Evolutionary conservation across 2,329 filamentous ascomycete species (phyloP).

Genomic region (Penicillium corylophilum): DNA sequence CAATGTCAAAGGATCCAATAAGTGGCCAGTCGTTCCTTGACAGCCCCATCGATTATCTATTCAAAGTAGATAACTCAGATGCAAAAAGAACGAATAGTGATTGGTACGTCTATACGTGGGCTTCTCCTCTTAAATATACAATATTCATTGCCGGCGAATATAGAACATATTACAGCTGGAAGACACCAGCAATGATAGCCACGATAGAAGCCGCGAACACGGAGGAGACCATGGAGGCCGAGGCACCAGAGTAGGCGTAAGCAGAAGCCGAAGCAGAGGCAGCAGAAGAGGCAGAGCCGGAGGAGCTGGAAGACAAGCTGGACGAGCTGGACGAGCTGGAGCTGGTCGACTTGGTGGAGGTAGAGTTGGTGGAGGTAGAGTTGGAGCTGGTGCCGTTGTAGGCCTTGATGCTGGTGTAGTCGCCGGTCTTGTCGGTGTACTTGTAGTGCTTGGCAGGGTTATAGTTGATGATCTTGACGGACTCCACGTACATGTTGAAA

Average conservation of each 20-base stretch:
- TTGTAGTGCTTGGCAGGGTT: conserved; percentile 63
- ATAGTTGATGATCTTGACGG: conserved; percentile 56
- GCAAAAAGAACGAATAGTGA: background rate
- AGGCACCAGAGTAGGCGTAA: conserved; percentile 8
- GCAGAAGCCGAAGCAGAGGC: conserved; percentile 29
- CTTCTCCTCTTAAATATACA: background rate
- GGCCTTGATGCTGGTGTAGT: conserved; percentile 62
- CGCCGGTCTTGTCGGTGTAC: conserved; percentile 62
- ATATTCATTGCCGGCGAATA: background rate
- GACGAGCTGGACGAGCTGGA: conserved; percentile 9
- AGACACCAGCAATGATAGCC: conserved; percentile 3
- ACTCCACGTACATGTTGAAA: conserved; percentile 72
- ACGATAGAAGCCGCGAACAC: background rate
- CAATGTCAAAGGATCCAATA: background rate
- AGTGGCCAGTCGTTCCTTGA: background rate
- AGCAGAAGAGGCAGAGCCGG: conserved; percentile 21
- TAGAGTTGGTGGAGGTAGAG: conserved; percentile 4
- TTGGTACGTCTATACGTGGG: conserved; percentile 1
- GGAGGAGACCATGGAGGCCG: conserved; percentile 4
- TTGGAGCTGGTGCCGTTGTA: conserved; percentile 7
- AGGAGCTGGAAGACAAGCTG: conserved; percentile 2
- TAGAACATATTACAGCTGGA: conserved; percentile 4
- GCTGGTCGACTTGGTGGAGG: conserved; percentile 5
- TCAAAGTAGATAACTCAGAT: background rate
- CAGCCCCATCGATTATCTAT: background rate